A percentile compares a stretch with the other conserved stretches of the same genome.
phyloP scores from a whole-genome alignment of 78 protist genomes.

The Pelomyxa schiedti region DNA sequence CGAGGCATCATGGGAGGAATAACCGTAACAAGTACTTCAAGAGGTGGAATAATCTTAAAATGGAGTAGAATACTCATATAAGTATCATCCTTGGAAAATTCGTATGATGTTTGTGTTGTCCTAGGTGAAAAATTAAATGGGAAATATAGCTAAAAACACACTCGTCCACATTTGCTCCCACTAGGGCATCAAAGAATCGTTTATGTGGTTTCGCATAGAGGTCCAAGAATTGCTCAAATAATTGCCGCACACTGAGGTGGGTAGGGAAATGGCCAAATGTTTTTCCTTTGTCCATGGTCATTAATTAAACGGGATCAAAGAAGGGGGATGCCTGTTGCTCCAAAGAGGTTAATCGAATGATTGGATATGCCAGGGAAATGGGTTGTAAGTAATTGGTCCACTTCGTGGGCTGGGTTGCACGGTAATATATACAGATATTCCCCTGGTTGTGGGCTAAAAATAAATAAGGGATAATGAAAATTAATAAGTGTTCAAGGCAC shows the following conservation, averaged over 20 bases:
- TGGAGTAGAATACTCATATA: neutral
- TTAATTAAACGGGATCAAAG: too few species aligned
- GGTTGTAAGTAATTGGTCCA: neutral
- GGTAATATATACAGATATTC: too few species aligned
- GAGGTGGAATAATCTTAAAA: neutral
- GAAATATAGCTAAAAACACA: too few species aligned
- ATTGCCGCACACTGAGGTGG: neutral
- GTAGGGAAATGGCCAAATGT: neutral
- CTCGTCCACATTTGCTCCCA: too few species aligned
- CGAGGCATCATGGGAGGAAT: neutral
- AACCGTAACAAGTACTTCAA: neutral
- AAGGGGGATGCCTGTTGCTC: too few species aligned
- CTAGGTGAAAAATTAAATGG: too few species aligned
- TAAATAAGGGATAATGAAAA: too few species aligned
- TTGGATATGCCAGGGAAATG: neutral
- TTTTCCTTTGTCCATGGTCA: neutral
- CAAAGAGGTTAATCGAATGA: neutral
- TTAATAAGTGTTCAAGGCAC: too few species aligned
- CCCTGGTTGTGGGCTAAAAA: too few species aligned
- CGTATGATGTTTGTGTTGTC: too few species aligned
- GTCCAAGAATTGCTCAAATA: neutral
- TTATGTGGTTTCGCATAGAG: neutral
- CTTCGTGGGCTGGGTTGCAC: too few species aligned
- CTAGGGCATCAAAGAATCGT: neutral
- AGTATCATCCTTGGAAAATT: too few species aligned